Evolutionary conservation across 1,284 basidiomycete genomes (phyloP).

Genomic region (Austroboletus niveus): DNA sequence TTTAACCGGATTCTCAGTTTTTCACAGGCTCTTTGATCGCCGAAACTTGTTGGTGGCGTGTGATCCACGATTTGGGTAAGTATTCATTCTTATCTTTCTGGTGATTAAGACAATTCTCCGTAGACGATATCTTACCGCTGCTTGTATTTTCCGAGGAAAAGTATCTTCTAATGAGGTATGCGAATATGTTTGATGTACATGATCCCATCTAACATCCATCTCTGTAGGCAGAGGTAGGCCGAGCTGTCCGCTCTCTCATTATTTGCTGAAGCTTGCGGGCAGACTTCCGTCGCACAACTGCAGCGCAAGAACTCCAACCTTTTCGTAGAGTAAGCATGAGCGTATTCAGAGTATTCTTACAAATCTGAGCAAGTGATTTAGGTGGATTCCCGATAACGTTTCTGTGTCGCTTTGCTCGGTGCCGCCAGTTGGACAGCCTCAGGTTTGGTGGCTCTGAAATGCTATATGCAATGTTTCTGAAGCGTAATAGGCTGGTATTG

Average conservation of each 20-base stretch:
- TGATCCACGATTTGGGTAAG: slow-evolving; percentile 75
- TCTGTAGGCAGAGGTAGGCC: slow-evolving; percentile 37
- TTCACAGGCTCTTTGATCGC: slow-evolving; percentile 71
- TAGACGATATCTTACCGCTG: slow-evolving; percentile 83
- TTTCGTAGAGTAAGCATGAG: slow-evolving; percentile 69
- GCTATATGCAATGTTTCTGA: slow-evolving; percentile 1
- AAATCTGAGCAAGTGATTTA: slow-evolving; percentile 24
- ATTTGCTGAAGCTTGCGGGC: slow-evolving; percentile 2
- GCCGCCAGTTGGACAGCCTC: slow-evolving; percentile 76
- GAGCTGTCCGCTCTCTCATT: background rate
- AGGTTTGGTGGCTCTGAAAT: slow-evolving; percentile 40
- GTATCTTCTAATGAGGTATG: slow-evolving; percentile 79
- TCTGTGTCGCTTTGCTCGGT: slow-evolving; percentile 80
- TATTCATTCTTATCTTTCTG: background rate
- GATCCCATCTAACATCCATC: background rate
- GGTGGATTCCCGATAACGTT: slow-evolving; percentile 86
- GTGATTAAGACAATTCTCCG: slow-evolving; percentile 2
- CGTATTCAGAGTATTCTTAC: background rate
- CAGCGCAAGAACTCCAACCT: slow-evolving; percentile 70
- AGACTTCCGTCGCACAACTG: slow-evolving; percentile 51
- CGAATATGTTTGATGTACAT: slow-evolving; percentile 14
- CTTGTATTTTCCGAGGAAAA: slow-evolving; percentile 84
- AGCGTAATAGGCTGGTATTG: slow-evolving; percentile 60
- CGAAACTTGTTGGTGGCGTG: slow-evolving; percentile 83
- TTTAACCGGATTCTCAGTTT: slow-evolving; percentile 3